These are phyloP conservation scores for Colletotrichum tropicicola DNA, from an alignment of 2,329 filamentous ascomycete species.

Conservation along the genomic window DNA sequence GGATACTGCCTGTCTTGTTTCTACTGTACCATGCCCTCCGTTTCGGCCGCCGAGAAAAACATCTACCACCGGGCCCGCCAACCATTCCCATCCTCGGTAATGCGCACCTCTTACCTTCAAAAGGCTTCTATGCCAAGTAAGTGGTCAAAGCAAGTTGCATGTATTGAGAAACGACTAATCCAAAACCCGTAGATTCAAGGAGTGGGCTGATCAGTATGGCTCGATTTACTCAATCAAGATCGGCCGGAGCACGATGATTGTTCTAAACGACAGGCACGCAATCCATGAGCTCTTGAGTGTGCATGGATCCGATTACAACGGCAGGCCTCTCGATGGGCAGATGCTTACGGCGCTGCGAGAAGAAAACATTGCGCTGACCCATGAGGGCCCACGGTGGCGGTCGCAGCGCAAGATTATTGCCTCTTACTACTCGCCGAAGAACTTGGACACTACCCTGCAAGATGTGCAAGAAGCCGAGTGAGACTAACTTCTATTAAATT, in stretches of 20 bases:
- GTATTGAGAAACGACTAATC: neutral
- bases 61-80: conserved; percentile 41
- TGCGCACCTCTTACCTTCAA: conserved; percentile 36
- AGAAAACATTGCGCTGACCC: conserved; percentile 42
- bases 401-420: conserved; percentile 54
- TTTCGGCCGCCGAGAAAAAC: conserved; percentile 19
- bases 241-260: conserved; percentile 47
- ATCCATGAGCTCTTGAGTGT: conserved; percentile 55
- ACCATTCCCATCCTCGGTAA: conserved; percentile 53
- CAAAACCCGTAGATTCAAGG: conserved; percentile 44
- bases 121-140: conserved; percentile 21
- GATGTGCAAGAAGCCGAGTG: conserved; percentile 55
- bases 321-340: conserved; percentile 42
- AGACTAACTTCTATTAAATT: too few species aligned
- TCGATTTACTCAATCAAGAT: conserved; percentile 52
- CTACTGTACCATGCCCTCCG: too few species aligned
- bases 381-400: conserved; percentile 55
- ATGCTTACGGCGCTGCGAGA: neutral
- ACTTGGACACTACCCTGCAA: conserved; percentile 52
- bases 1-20: too few species aligned
- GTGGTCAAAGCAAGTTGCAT: neutral
- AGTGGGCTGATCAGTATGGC: conserved; percentile 54
- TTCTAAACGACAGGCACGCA: conserved; percentile 48
- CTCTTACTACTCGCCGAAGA: conserved; percentile 53
- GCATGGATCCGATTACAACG: conserved; percentile 51